Conservation (phyloP, 2,329 filamentous ascomycete species). For the Shiraia sp. region DNA sequence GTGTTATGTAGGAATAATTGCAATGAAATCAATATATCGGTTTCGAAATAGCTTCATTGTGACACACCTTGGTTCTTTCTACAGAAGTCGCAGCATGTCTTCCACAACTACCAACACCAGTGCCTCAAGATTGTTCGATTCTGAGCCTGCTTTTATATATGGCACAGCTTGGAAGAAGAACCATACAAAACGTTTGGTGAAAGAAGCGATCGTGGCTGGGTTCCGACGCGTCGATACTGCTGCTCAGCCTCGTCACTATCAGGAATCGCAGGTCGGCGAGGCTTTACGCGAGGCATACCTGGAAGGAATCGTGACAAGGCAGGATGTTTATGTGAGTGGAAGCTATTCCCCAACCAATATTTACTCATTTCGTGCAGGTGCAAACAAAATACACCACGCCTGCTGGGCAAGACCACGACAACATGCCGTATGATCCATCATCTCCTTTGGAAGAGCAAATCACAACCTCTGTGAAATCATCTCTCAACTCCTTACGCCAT, state of each 20-base stretch:
- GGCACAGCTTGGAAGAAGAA: conserved; percentile 88
- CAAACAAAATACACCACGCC: conserved; percentile 83
- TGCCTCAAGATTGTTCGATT: conserved; percentile 19
- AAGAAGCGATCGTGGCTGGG: conserved; percentile 67
- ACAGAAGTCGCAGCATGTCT: too few relatives aligned
- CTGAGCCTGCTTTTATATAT: conserved; percentile 60
- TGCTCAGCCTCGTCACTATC: conserved; percentile 77
- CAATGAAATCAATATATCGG: conserved; percentile 27
- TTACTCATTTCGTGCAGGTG: conserved; percentile 51
- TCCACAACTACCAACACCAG: conserved; percentile 10
- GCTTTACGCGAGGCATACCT: conserved; percentile 66
- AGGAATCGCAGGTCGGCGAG: conserved; percentile 70
- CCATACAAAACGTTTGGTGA: conserved; percentile 67
- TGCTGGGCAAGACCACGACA: conserved; percentile 61
- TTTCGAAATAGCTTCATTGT: too few relatives aligned
- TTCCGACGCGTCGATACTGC: conserved; percentile 79
- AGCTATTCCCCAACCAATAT: too few relatives aligned
- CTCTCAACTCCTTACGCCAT: conserved; percentile 63
- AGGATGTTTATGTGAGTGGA: conserved; percentile 65
- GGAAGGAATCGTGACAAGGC: conserved; percentile 61
- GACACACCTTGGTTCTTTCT: too few relatives aligned
- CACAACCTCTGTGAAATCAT: conserved; percentile 67
- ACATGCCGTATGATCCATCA: conserved; percentile 65
- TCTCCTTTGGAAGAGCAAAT: conserved; percentile 67
- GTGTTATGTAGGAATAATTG: conserved; percentile 1